Evolutionary conservation across 768 basidiomycete genomes (phyloP), one percentile per base, ranked within the genome.

Genomic region (Mycena sanguinolenta): DNA sequence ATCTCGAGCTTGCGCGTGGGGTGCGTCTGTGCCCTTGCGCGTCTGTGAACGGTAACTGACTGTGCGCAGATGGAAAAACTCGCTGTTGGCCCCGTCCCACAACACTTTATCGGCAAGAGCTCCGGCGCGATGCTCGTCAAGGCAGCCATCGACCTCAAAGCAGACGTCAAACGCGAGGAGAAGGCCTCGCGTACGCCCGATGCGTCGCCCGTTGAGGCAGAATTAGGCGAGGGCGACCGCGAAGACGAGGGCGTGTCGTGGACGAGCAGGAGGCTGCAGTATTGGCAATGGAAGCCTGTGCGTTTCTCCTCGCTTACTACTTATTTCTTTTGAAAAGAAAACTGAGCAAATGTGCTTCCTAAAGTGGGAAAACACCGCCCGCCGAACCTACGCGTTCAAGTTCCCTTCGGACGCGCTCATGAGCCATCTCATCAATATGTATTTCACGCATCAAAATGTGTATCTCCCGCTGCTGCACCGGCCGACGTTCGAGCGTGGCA

Each of bases 401-500:
- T 91, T 89, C 73, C 91, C 90, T 0, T 82, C 86, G 5, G 65
- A 78, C 0, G 88, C 88, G 53, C 85, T 96, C 53, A 81, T 87
- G 17, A 50, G 69, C 10, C 52, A 73, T 0, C 84, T 96, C 44
- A 79, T 94, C 42, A 85, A 91, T 39, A 79, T 89, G 28, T 95
- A 92, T 75, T 97, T 96, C 76, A 67, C 70, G 1, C 71, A 86
- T 38, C 63, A 85, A 67, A 92, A 95, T 74, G 67, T 84, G n/a
- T 82, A 86, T 63, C 74, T 87, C 0, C 94, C 95, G 1, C 83
- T 96, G 4, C 83, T 97, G 6, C 95, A 96, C 73, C 86, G 90
- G 4, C 90, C 89, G 0, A 88, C 88, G 6, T 95, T 96, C 72
- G 85, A 90, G 44, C 80, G 82, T 27, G 81, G 83, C 21, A 73